Conservation (phyloP, 768 basidiomycete genomes). For the Kwoniella dejecticola region DNA sequence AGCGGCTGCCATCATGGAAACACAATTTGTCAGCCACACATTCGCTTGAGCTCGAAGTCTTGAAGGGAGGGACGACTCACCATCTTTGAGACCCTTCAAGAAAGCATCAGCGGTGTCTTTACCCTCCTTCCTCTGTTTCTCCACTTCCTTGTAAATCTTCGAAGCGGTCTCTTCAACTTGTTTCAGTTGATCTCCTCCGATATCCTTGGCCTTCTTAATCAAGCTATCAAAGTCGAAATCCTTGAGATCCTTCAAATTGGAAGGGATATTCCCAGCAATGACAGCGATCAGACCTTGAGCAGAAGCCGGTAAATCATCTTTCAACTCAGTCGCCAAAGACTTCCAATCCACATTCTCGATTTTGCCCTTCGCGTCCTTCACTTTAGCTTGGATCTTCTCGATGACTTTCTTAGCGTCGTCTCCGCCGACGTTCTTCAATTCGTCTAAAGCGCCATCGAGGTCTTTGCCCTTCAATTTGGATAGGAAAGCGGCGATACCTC, state of each 20-base stretch:
- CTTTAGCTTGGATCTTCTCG: constrained; percentile 47
- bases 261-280: constrained; percentile 43
- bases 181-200: constrained; percentile 48
- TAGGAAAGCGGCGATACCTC: constrained; percentile 50
- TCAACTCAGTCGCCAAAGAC: constrained; percentile 40
- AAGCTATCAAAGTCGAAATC: constrained; percentile 36
- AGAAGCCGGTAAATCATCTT: constrained; percentile 46
- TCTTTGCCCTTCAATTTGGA: constrained; percentile 49
- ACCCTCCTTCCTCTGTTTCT: constrained; percentile 52
- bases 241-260: constrained; percentile 20
- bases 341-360: constrained; percentile 53
- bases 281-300: constrained; percentile 49
- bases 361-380: constrained; percentile 52
- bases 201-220: constrained; percentile 48
- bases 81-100: constrained; percentile 48
- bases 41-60: background rate
- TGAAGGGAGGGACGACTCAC: constrained; percentile 25
- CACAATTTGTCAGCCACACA: no score
- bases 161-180: constrained; percentile 49
- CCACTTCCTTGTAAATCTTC: constrained; percentile 47
- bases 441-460: constrained; percentile 41
- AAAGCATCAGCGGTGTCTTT: constrained; percentile 49
- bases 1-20: constrained; percentile 28
- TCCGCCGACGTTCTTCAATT: constrained; percentile 51
- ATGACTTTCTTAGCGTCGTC: constrained; percentile 51